Evolutionary conservation across 768 basidiomycete species (phyloP).

Genomic region (Boletus sp.): DNA sequence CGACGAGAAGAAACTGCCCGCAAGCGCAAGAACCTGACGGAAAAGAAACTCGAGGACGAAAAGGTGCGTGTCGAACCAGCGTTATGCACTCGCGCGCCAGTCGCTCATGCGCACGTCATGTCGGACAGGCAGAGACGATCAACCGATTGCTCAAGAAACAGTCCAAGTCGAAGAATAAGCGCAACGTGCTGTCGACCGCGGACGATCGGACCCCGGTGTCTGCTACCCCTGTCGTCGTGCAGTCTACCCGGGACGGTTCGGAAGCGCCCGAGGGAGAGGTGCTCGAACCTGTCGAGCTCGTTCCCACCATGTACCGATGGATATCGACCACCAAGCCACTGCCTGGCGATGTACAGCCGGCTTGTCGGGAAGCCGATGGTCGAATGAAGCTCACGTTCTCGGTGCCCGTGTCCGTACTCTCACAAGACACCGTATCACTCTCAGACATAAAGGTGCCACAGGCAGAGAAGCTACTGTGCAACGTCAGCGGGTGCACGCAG

Average conservation of each 20-base stretch:
- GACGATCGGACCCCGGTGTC: slow-evolving; percentile 41
- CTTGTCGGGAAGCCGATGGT: slow-evolving; percentile 1
- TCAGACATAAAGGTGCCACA: slow-evolving; percentile 10
- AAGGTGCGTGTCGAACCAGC: slow-evolving; percentile 45
- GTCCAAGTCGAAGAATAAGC: slow-evolving; percentile 61
- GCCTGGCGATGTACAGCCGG: slow-evolving; percentile 1
- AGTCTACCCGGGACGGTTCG: slow-evolving; percentile 29
- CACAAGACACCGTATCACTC: slow-evolving; percentile 3
- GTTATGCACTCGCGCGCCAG: too few species aligned
- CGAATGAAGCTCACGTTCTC: slow-evolving; percentile 51
- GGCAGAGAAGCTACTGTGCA: slow-evolving; percentile 37
- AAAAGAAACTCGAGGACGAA: slow-evolving; percentile 6
- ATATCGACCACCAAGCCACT: slow-evolving; percentile 49
- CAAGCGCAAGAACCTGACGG: slow-evolving; percentile 65
- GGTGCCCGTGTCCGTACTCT: slow-evolving; percentile 41
- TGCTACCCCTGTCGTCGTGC: slow-evolving; percentile 27
- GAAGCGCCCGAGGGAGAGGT: slow-evolving; percentile 39
- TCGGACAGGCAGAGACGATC: slow-evolving; percentile 73
- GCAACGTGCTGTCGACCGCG: slow-evolving; percentile 46
- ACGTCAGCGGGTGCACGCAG: slow-evolving; percentile 53
- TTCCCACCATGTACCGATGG: slow-evolving; percentile 70
- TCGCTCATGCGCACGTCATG: background rate
- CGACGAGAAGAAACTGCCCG: slow-evolving; percentile 77
- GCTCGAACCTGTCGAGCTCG: slow-evolving; percentile 36
- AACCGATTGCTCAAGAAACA: slow-evolving; percentile 87